Evolutionary conservation across 1,284 basidiomycete genomes (phyloP), one percentile per base, ranked within the genome.

Genomic region (Sphaerobolus stellatus): DNA sequence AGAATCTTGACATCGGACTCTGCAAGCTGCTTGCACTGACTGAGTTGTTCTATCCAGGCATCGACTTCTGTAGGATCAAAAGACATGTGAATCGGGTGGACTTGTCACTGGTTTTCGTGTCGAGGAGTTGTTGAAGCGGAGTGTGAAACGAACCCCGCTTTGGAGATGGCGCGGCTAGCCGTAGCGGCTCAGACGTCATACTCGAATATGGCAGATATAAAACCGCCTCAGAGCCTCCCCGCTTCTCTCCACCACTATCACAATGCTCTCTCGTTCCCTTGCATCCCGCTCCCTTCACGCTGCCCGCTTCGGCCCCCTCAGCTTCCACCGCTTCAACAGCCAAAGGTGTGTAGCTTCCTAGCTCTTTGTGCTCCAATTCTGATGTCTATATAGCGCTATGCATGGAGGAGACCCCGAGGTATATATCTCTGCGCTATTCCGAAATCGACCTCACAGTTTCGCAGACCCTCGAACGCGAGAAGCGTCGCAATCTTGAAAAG

Each of bases 1-100:
- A 99, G 82, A 71, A 88, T 88, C 83, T 98, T 98, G 59, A 99
- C 94, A 74, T 99, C 96, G 27, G 84, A 81, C 76, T 99, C 97
- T 57, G 91, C 82, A 60, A 99, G 85, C 66, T 98, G 97, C 74
- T 99, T 98, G 82, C 97, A 99, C 69, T 97, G 91, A 75, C 90
- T 90, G 62, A 99, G 86, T 73, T 98, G 94, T 61, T 93, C 86
- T 71, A 99, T 96, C 97, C 97, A 98, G 59, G 79, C 82, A 76
- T 96, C 93, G 72, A 92, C 82, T 83, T 92, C 89, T 72, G 56
- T 29, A 36, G 60, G 59, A 55, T 65, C 63, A 49, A 33, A 11
- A 14, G 41, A 43, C 13, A 43, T 24, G 29, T 14, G 22, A 18
- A 14, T 4, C 50, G 50, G n/a, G n/a, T 51, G 33, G 43, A 43